Base-by-base conservation (phyloP, 2,329 filamentous ascomycete genomes). In the Pseudocercospora crystallina region DNA sequence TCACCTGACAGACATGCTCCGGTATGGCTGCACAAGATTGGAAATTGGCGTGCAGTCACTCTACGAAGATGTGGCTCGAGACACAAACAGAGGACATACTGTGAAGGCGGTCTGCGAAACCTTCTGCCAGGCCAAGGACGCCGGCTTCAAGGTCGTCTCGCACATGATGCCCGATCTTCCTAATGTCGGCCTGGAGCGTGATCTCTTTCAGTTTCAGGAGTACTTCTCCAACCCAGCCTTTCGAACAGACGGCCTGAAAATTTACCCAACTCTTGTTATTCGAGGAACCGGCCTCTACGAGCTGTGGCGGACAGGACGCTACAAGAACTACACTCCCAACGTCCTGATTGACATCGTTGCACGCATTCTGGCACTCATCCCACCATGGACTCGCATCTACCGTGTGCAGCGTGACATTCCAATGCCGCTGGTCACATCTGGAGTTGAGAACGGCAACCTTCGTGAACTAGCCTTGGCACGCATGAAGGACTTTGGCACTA, bases 151-250 rank as follows among this genome's bases (percentile, higher is more conserved):
- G 71, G 94, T 99, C 1, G 94, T 99, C 56, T 95, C 89, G 60
- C 94, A 99, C 73, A 99, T 99, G 94, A 99, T 99, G 94, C 94
- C 94, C 1, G 94, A 99, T 68, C 74, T 99, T 41, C 94, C 94
- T 3, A 99, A 99, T 64, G 94, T 99, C 2, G 94, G 94, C 49
- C 96, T 97, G 88, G 95, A 99, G 73, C 86, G 94, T 63, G 94
- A 99, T 68, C 78, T 99, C 37, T 91, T 95, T 66, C 94, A 99
- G 63, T 99, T 99, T 72, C 82, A 89, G 58, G 95, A 99, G 69
- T 99, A 99, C 70, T 99, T 99, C 64, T 90, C 96, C 68, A 97
- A 90, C 68, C 94, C 94, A 1, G 90, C 85, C 36, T 99, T 99
- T 76, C 82, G 94, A 53, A 99, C 95, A 1, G 94, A 99, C 66